Percentiles rank a stretch among this genome's conserved stretches.
Evolutionary conservation across 352 stramenopile species (phyloP).

Genomic region (Pythium periplocum): DNA sequence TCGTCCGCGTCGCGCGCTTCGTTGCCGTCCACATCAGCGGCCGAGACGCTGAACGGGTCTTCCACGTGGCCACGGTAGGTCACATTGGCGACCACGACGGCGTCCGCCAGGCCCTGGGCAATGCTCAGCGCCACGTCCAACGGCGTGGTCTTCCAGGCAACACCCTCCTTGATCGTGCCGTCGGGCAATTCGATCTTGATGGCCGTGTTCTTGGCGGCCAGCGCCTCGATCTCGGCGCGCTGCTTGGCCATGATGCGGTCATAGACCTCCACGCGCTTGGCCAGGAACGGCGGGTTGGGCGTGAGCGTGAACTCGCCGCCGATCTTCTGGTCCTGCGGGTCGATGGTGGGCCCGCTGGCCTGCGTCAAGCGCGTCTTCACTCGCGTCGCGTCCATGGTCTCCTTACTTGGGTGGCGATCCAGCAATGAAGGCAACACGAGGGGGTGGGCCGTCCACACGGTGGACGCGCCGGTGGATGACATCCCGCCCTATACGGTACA

Average conservation of each 20-base stretch:
- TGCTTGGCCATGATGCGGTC: conserved; percentile 77
- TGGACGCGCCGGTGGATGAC: no score
- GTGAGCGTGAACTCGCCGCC: conserved; percentile 74
- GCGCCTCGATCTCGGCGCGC: conserved; percentile 57
- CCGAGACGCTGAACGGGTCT: conserved; percentile 72
- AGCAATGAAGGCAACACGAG: no score
- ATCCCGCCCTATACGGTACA: no score
- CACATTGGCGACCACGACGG: conserved; percentile 92
- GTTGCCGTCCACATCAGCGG: conserved; percentile 89
- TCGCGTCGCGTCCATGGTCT: conserved; percentile 29
- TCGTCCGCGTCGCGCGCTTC: conserved; percentile 53
- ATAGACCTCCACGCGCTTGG: conserved; percentile 78
- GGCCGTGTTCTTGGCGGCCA: conserved; percentile 77
- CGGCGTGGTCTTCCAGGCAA: conserved; percentile 94
- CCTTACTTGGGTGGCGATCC: no score
- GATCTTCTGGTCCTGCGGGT: conserved; percentile 62
- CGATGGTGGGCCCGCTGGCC: conserved; percentile 66
- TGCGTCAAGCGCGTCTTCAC: conserved; percentile 78
- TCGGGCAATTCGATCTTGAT: conserved; percentile 98
- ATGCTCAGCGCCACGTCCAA: conserved; percentile 95
- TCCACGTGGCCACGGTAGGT: conserved; percentile 61
- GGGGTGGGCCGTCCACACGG: no score
- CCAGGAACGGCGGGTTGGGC: conserved; percentile 82
- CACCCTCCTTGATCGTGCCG: conserved; percentile 89
- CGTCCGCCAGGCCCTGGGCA: conserved; percentile 93